These are phyloP conservation scores for Forsythia viridissima DNA, from an alignment of 257 asterid species.

Conservation along the genomic window DNA sequence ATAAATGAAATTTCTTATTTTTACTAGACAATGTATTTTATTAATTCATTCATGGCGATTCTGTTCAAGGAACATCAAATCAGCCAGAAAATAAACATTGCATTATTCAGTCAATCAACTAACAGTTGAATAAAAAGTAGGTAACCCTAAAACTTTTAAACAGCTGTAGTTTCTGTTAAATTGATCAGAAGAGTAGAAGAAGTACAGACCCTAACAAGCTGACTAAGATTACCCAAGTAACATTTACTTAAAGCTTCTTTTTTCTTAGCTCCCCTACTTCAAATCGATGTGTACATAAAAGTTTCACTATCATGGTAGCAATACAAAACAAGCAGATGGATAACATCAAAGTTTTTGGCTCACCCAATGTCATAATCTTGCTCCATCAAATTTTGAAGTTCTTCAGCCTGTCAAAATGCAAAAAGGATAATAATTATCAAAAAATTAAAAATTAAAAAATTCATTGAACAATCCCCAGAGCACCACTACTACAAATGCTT, in stretches of 20 bases:
- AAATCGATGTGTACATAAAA: background rate
- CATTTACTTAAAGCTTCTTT: background rate
- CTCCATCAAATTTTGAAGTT: slow-evolving; percentile 79
- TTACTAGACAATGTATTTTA: background rate
- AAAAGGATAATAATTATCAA: background rate
- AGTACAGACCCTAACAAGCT: background rate
- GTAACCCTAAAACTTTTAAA: background rate
- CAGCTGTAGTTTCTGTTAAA: background rate
- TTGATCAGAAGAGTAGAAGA: background rate
- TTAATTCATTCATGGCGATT: background rate
- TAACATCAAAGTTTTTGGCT: slow-evolving; percentile 16
- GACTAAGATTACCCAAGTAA: background rate
- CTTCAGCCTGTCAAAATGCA: slow-evolving; percentile 60
- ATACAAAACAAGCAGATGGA: background rate
- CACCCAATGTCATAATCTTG: slow-evolving; percentile 89
- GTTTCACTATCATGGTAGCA: background rate
- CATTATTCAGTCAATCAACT: background rate
- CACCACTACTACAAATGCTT: slow-evolving; percentile 25
- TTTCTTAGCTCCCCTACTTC: background rate
- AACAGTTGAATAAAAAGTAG: background rate
- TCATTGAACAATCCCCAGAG: background rate
- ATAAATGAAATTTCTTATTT: background rate
- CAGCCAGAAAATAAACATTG: background rate
- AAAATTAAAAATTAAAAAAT: background rate
- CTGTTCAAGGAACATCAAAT: background rate